Percentiles rank a stretch among this genome's conserved stretches.
Evolutionary conservation across 345 rosid genomes (phyloP).

Genomic region (Eutrema yunnanense): DNA sequence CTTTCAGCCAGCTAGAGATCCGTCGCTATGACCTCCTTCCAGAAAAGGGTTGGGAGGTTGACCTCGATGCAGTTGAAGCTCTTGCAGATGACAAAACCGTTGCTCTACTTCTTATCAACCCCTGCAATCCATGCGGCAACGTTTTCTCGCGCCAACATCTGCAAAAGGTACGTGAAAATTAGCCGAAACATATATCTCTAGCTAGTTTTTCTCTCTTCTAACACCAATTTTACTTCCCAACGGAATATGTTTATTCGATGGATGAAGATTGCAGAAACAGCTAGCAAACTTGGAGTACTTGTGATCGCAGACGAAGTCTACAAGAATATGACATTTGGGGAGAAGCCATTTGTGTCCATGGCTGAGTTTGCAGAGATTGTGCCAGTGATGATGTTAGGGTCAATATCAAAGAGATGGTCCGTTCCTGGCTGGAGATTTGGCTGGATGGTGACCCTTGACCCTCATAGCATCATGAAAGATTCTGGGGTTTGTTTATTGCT

Average conservation of each 20-base stretch:
- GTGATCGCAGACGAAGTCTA: slow-evolving; percentile 58
- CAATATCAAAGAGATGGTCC: slow-evolving; percentile 49
- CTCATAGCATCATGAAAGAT: slow-evolving; percentile 28
- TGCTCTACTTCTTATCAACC: slow-evolving; percentile 32
- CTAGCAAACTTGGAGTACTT: slow-evolving; percentile 39
- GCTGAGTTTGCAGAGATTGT: slow-evolving; percentile 42
- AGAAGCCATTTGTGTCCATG: slow-evolving; percentile 43
- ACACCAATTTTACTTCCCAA: not conserved
- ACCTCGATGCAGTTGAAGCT: slow-evolving; percentile 19
- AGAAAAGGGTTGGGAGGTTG: slow-evolving; percentile 21
- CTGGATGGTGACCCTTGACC: slow-evolving; percentile 45
- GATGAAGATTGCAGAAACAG: slow-evolving; percentile 50
- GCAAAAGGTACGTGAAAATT: not conserved
- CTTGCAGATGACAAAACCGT: slow-evolving; percentile 21
- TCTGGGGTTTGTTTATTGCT: slow-evolving; percentile 32
- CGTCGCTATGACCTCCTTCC: slow-evolving; percentile 33
- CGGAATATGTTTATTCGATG: not conserved
- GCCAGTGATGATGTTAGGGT: slow-evolving; percentile 45
- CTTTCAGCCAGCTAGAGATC: slow-evolving; percentile 26
- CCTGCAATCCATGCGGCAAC: slow-evolving; percentile 53
- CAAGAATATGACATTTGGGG: slow-evolving; percentile 39
- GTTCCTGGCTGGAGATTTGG: slow-evolving; percentile 63
- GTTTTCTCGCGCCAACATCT: slow-evolving; percentile 37
- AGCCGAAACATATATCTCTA: too few species aligned
- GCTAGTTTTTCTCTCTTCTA: not conserved